phyloP scores from a whole-genome alignment of 495 filamentous ascomycete species.

The Penicillium riverlandense region DNA sequence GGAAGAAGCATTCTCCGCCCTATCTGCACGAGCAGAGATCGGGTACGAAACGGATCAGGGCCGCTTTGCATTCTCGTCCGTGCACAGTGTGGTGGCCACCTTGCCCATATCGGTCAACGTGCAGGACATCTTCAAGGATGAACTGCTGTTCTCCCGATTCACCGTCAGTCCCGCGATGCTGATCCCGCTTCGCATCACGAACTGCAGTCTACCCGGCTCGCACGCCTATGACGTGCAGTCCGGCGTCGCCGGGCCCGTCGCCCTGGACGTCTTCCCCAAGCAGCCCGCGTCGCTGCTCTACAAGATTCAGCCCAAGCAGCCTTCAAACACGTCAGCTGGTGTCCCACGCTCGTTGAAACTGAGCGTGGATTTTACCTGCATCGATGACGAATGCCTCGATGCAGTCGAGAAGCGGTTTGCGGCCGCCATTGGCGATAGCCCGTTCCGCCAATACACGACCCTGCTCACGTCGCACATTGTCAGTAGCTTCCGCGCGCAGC shows the following conservation, averaged over 20 bases:
- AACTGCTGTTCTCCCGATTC: conserved; percentile 78
- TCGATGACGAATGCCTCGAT: conserved; percentile 56
- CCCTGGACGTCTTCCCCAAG: conserved; percentile 65
- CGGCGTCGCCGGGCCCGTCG: conserved; percentile 44
- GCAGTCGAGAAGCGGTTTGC: conserved; percentile 36
- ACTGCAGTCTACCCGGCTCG: conserved; percentile 63
- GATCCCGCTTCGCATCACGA: conserved; percentile 67
- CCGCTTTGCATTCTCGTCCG: conserved; percentile 58
- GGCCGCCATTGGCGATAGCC: conserved; percentile 33
- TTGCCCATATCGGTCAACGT: conserved; percentile 92
- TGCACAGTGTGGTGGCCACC: conserved; percentile 56
- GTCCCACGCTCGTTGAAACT: conserved; percentile 53
- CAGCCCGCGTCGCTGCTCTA: conserved; percentile 81
- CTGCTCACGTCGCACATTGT: conserved; percentile 47
- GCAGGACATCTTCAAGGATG: conserved; percentile 87
- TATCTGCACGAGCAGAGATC: conserved; percentile 71
- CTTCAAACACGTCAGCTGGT: conserved; percentile 18
- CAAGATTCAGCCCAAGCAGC: conserved; percentile 47
- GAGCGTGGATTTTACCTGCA: conserved; percentile 66
- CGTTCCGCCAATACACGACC: conserved; percentile 35
- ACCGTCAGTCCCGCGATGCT: conserved; percentile 71
- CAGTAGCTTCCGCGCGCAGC: conserved; percentile 38
- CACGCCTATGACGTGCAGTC: conserved; percentile 59
- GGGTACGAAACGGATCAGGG: conserved; percentile 69
- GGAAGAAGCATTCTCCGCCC: conserved; percentile 65